Evolutionary conservation across 2,329 filamentous ascomycete species (phyloP).

Genomic region (Piedraia hortae): DNA sequence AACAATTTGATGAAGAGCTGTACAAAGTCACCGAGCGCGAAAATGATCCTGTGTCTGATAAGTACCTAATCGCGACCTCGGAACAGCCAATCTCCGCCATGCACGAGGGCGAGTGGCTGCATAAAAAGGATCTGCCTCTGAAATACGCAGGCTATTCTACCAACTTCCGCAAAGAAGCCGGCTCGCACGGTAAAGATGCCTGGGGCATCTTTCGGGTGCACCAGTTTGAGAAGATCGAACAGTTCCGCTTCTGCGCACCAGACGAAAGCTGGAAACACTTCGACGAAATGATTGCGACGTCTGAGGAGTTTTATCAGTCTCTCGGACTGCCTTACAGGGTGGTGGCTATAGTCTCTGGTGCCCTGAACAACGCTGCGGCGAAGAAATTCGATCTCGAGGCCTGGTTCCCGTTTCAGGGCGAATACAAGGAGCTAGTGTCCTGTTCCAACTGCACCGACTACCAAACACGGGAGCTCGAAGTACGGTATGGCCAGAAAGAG

Average conservation of each 20-base stretch:
- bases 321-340: constrained; percentile 74
- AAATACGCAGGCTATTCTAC: constrained; percentile 75
- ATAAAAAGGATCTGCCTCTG: constrained; percentile 60
- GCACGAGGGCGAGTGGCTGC: constrained; percentile 83
- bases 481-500: constrained; percentile 63
- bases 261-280: constrained; percentile 85
- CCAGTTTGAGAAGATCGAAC: constrained; percentile 85
- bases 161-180: constrained; percentile 88
- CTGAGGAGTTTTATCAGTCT: constrained; percentile 86
- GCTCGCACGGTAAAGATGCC: constrained; percentile 70
- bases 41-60: constrained; percentile 57
- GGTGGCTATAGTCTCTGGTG: constrained; percentile 85
- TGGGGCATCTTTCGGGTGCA: constrained; percentile 98
- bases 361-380: constrained; percentile 62
- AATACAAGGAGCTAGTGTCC: constrained; percentile 94
- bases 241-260: constrained; percentile 56
- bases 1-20: constrained; percentile 90
- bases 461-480: constrained; percentile 79
- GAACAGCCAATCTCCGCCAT: constrained; percentile 77
- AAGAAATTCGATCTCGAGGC: constrained; percentile 95
- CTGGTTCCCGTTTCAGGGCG: constrained; percentile 85
- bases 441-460: constrained; percentile 98
- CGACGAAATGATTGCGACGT: constrained; percentile 70
- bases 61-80: constrained; percentile 57
- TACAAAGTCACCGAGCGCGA: constrained; percentile 81